Evolutionary conservation across 2,329 filamentous ascomycete genomes (phyloP), one percentile per base, ranked within the genome.

Genomic region (Apiospora malaysiana): DNA sequence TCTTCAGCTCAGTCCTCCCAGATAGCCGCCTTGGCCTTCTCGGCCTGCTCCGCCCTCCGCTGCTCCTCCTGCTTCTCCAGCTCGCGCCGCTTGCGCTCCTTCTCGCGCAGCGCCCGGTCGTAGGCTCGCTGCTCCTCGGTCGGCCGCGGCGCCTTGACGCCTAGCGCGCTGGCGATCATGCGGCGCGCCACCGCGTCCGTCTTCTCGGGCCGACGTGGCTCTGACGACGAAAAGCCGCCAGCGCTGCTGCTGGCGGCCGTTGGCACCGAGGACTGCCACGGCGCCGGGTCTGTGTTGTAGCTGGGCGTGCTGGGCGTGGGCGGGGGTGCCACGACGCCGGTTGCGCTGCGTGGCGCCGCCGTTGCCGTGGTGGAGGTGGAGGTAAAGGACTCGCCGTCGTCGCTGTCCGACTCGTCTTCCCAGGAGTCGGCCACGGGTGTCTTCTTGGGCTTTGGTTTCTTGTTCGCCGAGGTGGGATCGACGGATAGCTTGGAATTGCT

Each of bases 91-190:
- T 90, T 94, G 77, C 90, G 91, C 85, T 97, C 95, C 83, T 95
- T 93, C 82, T 97, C 93, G 76, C 92, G 90, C 72, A 96, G 85
- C 0, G 93, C 92, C 75, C 87, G 89, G 77, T 98, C 95, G 80
- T 96, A 98, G 69, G 94, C 93, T 76, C 87, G 88, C 85, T 97
- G 93, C 83, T 98, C 95, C 73, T 97, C 94, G 1, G 94, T 98
- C 80, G 91, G 89, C 83, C 90, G 92, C 43, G 94, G 94, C 45
- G 91, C 90, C 77, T 91, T 90, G 70, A 98, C 89, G 0, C 96
- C 96, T 74, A 98, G 83, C 0, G 93, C 94, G 4, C 93, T 93
- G 0, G 94, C 94, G 79, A 99, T 98, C 89, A 99, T 87, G 71
- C 96, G 87, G 73, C 93, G 89, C 6, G 96, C 96, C 49, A 97